Conservation (phyloP, 2,329 filamentous ascomycete genomes). For the Fusarium ambrosium region DNA sequence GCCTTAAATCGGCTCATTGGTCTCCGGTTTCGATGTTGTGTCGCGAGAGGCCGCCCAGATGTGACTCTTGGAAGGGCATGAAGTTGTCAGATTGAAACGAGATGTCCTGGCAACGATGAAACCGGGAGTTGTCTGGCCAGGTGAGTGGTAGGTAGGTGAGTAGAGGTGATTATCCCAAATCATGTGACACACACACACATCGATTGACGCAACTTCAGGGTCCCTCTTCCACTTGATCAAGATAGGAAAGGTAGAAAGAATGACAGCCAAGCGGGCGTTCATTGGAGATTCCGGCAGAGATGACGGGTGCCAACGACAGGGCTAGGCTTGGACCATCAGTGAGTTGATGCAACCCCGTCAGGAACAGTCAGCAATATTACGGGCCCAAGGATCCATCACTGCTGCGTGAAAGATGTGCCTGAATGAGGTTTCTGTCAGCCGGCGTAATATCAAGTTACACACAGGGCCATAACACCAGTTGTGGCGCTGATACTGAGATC, state of each 20-base stretch:
- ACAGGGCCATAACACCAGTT: not conserved
- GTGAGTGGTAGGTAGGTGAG: not conserved
- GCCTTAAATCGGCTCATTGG: slow-evolving; percentile 9
- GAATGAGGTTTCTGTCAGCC: not conserved
- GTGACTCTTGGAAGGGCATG: not conserved
- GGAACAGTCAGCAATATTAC: not conserved
- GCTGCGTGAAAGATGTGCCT: not conserved
- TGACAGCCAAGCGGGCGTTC: slow-evolving; percentile 10
- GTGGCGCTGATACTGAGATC: slow-evolving; percentile 2
- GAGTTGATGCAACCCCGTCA: slow-evolving; percentile 23
- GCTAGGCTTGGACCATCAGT: slow-evolving; percentile 4
- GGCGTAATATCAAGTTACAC: not conserved
- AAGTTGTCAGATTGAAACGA: not conserved
- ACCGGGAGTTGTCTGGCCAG: not conserved
- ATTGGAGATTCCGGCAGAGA: slow-evolving; percentile 17
- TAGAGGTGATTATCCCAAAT: not conserved
- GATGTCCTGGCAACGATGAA: not conserved
- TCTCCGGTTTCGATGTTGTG: slow-evolving; percentile 20
- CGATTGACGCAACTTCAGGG: not conserved
- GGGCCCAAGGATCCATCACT: not conserved
- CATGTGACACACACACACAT: not conserved
- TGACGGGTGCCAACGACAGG: slow-evolving; percentile 7
- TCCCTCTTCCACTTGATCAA: not conserved
- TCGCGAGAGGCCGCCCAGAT: slow-evolving; percentile 18
- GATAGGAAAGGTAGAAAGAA: not conserved